These are phyloP conservation scores for Sarcodon sp. DNA, from an alignment of 768 basidiomycete genomes.

Conservation along the genomic window DNA sequence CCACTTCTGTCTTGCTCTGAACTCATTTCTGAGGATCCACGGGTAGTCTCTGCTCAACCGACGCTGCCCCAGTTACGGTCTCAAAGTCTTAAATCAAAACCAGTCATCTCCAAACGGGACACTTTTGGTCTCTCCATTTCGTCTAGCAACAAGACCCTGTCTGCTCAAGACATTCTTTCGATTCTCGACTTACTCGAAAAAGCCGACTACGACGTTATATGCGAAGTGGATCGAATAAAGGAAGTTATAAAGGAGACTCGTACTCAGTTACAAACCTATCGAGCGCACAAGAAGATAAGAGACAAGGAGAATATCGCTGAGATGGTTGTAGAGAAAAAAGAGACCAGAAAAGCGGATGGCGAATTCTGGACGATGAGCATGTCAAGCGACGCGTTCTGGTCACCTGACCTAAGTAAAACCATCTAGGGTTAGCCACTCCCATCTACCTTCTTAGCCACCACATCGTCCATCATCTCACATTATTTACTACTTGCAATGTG, in stretches of 20 bases:
- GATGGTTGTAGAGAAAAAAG: conserved; percentile 9
- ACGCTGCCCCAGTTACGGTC: conserved; percentile 1
- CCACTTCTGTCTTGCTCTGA: not conserved
- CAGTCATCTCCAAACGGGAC: not conserved
- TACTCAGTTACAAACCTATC: conserved; percentile 7
- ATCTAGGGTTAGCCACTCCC: not conserved
- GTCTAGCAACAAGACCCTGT: conserved; percentile 7
- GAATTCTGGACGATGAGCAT: conserved; percentile 13
- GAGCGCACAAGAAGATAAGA: conserved; percentile 7
- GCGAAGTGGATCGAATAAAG: conserved; percentile 14
- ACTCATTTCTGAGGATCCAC: not conserved
- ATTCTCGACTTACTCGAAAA: conserved; percentile 21
- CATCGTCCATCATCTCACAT: not conserved
- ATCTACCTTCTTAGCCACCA: not conserved
- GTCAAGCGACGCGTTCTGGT: not conserved
- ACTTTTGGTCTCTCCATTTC: conserved; percentile 3
- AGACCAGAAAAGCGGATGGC: conserved; percentile 12
- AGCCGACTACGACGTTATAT: conserved; percentile 19
- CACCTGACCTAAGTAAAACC: not conserved
- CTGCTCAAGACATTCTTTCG: conserved; percentile 13
- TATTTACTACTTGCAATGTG: not conserved
- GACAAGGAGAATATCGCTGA: not conserved
- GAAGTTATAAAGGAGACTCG: conserved; percentile 14
- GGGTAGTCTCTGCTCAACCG: not conserved
- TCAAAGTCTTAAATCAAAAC: not conserved